A percentile compares a stretch with the other conserved stretches of the same genome.
These are phyloP conservation scores for Apostasia shenzhenica DNA, from an alignment of 106 monocot species.

Conservation along the genomic window DNA sequence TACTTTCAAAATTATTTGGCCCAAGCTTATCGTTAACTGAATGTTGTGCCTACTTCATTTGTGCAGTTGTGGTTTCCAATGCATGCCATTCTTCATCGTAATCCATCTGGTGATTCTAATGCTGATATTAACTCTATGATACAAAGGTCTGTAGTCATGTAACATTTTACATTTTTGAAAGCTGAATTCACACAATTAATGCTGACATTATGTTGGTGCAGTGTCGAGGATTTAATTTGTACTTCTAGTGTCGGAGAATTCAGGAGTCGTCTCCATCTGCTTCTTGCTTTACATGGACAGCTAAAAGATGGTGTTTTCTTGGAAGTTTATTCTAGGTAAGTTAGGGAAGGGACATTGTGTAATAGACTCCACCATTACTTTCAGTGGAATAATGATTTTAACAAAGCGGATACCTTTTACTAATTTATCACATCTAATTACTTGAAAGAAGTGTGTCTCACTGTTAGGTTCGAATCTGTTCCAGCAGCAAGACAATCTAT, in stretches of 20 bases:
- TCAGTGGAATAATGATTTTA: not conserved
- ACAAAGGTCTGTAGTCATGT: conserved; percentile 30
- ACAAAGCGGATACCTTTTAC: too few species aligned
- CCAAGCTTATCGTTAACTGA: not conserved
- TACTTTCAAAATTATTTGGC: not conserved
- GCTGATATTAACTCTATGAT: conserved; percentile 25
- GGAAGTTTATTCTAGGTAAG: conserved; percentile 53
- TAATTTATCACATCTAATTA: too few species aligned
- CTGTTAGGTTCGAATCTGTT: too few species aligned
- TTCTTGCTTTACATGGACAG: conserved; percentile 75
- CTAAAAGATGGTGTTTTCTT: conserved; percentile 32
- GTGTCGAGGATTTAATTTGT: conserved; percentile 73
- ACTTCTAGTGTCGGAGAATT: conserved; percentile 78
- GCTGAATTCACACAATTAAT: conserved; percentile 3
- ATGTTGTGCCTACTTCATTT: not conserved
- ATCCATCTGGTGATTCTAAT: conserved; percentile 21
- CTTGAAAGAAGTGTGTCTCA: too few species aligned
- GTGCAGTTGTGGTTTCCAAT: conserved; percentile 95
- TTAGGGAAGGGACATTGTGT: not conserved
- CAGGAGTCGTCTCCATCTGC: conserved; percentile 70
- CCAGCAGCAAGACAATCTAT: too few species aligned
- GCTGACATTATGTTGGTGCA: conserved; percentile 20
- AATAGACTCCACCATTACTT: not conserved
- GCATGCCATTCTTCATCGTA: conserved; percentile 55
- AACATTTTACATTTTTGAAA: not conserved